Percentiles rank a stretch among this genome's conserved stretches.
These are phyloP conservation scores for Passalora sequoiae DNA, from an alignment of 2,329 filamentous ascomycete species.

Conservation along the genomic window DNA sequence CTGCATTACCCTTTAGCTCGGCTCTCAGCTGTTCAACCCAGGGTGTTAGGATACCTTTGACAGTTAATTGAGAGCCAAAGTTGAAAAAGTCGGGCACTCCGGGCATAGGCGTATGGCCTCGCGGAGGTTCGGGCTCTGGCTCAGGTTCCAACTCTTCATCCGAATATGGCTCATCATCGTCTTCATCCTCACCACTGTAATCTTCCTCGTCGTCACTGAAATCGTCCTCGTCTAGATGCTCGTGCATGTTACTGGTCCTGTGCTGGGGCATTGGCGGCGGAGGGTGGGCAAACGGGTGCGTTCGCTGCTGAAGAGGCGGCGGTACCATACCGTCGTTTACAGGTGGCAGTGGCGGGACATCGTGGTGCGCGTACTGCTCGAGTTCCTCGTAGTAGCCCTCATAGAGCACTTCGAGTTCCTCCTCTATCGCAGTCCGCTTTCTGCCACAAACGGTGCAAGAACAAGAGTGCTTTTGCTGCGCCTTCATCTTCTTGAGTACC, in stretches of 20 bases:
- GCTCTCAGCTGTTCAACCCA: conserved; percentile 33
- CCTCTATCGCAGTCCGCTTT: conserved; percentile 94
- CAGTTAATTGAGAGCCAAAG: conserved; percentile 94
- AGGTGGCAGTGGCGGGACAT: conserved; percentile 49
- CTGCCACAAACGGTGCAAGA: conserved; percentile 95
- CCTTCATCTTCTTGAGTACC: conserved; percentile 98
- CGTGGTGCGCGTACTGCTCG: conserved; percentile 90
- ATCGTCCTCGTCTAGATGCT: conserved; percentile 56
- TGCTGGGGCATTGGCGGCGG: conserved; percentile 48
- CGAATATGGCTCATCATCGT: conserved; percentile 62
- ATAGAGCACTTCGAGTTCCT: conserved; percentile 94
- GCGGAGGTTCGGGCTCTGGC: conserved; percentile 49
- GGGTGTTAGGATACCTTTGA: conserved; percentile 61
- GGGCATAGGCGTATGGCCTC: conserved; percentile 54
- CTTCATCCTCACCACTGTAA: conserved; percentile 60
- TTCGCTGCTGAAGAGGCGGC: conserved; percentile 42
- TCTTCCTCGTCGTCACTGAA: conserved; percentile 55
- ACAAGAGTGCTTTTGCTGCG: conserved; percentile 98
- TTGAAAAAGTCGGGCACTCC: conserved; percentile 81
- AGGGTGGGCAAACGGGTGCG: conserved; percentile 30
- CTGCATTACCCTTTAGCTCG: conserved; percentile 50
- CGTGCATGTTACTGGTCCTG: conserved; percentile 67
- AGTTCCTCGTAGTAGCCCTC: conserved; percentile 98
- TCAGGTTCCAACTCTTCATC: conserved; percentile 56
- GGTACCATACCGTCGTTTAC: conserved; percentile 63